Percentiles rank a stretch among this genome's conserved stretches.
Evolutionary conservation across 2,329 filamentous ascomycete species (phyloP).

Genomic region (Neurospora sp.): DNA sequence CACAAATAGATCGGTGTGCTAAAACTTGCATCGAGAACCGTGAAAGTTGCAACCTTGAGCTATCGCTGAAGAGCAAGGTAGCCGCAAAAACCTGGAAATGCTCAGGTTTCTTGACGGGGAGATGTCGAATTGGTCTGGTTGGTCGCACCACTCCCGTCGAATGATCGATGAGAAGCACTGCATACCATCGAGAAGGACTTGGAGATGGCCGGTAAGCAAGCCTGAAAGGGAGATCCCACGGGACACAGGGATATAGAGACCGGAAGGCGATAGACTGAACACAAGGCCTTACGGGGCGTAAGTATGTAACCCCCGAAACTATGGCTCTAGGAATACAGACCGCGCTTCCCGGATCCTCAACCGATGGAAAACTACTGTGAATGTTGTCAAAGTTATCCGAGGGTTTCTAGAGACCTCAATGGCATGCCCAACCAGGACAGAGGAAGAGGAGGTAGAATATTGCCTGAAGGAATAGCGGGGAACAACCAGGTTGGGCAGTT

Average conservation of each 20-base stretch:
- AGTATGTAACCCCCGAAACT: not conserved
- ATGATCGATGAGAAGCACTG: not conserved
- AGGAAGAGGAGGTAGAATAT: not conserved
- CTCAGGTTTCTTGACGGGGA: not conserved
- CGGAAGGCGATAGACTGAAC: not conserved
- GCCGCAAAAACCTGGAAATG: not conserved
- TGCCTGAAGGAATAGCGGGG: not conserved
- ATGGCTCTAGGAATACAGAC: not conserved
- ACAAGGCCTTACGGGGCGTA: not conserved
- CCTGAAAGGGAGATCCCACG: not conserved
- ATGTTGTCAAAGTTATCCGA: not conserved
- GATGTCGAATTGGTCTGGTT: not conserved
- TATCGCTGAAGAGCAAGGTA: not conserved
- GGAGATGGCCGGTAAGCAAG: not conserved
- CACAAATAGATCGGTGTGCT: not conserved
- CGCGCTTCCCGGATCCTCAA: not conserved
- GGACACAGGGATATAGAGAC: not conserved
- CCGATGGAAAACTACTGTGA: not conserved
- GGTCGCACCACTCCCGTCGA: not conserved
- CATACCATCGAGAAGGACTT: not conserved
- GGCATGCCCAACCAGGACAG: not conserved
- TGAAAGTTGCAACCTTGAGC: not conserved
- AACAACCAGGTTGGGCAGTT: not conserved
- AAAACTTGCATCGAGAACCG: not conserved
- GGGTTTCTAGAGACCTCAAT: not conserved